A percentile compares a stretch with the other conserved stretches of the same genome.
Evolutionary conservation across 2,329 filamentous ascomycete species (phyloP).

Genomic region (Ascochyta rabiei): DNA sequence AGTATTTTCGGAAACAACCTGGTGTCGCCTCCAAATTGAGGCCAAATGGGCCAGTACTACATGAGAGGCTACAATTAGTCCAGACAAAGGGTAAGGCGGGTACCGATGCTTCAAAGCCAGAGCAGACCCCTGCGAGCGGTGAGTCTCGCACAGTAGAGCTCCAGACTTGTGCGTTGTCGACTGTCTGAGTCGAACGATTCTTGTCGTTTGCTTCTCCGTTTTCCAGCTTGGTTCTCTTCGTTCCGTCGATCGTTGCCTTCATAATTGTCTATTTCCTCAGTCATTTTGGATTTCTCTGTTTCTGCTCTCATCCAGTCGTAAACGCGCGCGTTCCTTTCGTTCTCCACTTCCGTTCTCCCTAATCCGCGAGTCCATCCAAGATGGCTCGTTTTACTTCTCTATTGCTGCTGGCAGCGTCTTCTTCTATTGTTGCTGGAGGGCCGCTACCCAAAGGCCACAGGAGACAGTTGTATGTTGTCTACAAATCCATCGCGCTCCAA

Average conservation of each 20-base stretch:
- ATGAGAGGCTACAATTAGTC: slow-evolving; percentile 33
- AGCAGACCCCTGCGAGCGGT: slow-evolving; percentile 32
- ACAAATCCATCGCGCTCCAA: neutral
- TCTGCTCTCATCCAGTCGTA: slow-evolving; percentile 25
- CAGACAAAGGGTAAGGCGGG: slow-evolving; percentile 48
- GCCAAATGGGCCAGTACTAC: slow-evolving; percentile 43
- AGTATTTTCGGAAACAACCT: slow-evolving; percentile 21
- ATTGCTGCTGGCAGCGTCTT: slow-evolving; percentile 49
- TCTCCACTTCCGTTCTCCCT: slow-evolving; percentile 28
- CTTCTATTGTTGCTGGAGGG: slow-evolving; percentile 36
- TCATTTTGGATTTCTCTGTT: slow-evolving; percentile 29
- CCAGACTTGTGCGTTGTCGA: slow-evolving; percentile 34
- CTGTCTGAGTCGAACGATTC: slow-evolving; percentile 32
- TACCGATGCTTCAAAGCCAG: slow-evolving; percentile 48
- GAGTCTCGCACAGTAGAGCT: slow-evolving; percentile 28
- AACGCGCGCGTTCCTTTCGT: slow-evolving; percentile 26
- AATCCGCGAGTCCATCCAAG: slow-evolving; percentile 21
- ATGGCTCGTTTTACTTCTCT: slow-evolving; percentile 34
- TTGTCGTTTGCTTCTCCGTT: slow-evolving; percentile 27
- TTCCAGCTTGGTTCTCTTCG: slow-evolving; percentile 28
- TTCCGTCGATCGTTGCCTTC: slow-evolving; percentile 43
- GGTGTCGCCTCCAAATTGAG: slow-evolving; percentile 33
- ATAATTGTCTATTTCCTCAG: slow-evolving; percentile 33
- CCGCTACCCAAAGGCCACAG: slow-evolving; percentile 40
- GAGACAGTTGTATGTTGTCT: slow-evolving; percentile 36